phyloP scores from a whole-genome alignment of 2,329 filamentous ascomycete species.

The Cryphonectria radicalis region DNA sequence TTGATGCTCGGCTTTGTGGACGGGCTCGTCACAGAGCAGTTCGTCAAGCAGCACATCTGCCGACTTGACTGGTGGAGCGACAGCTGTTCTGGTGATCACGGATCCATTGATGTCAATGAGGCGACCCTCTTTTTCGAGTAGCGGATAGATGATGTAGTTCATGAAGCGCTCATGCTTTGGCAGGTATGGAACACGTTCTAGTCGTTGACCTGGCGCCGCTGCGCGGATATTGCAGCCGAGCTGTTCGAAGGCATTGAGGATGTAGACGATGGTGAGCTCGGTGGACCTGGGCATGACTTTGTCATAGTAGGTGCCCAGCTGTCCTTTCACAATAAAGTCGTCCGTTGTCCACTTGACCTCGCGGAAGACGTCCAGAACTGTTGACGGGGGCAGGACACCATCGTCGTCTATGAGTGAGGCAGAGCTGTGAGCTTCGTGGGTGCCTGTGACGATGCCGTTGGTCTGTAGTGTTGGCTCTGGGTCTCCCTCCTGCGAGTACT shows the following conservation, averaged over 20 bases:
- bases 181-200: conserved; percentile 35
- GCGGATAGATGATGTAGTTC: conserved; percentile 35
- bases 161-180: conserved; percentile 37
- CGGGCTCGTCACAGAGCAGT: conserved; percentile 36
- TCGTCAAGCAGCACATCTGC: conserved; percentile 36
- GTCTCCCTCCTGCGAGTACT: background rate
- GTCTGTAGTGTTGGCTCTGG: background rate
- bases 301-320: background rate
- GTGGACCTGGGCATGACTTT: conserved; percentile 12
- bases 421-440: background rate
- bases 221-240: conserved; percentile 36
- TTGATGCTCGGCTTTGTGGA: conserved; percentile 35
- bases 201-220: conserved; percentile 34
- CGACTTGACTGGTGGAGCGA: conserved; percentile 32
- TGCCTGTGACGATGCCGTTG: background rate
- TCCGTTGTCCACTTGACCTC: conserved; percentile 12
- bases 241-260: conserved; percentile 42
- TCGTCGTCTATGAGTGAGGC: background rate
- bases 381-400: background rate
- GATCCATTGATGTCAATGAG: conserved; percentile 36
- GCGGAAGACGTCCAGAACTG: conserved; percentile 10
- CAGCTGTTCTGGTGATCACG: conserved; percentile 37
- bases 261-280: conserved; percentile 35
- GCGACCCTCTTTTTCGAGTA: conserved; percentile 39
- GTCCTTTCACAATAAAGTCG: conserved; percentile 19